A percentile compares a stretch with the other conserved stretches of the same genome.
phyloP scores from a whole-genome alignment of 75 land plant genomes.

The Chamaecyparis obtusa region DNA sequence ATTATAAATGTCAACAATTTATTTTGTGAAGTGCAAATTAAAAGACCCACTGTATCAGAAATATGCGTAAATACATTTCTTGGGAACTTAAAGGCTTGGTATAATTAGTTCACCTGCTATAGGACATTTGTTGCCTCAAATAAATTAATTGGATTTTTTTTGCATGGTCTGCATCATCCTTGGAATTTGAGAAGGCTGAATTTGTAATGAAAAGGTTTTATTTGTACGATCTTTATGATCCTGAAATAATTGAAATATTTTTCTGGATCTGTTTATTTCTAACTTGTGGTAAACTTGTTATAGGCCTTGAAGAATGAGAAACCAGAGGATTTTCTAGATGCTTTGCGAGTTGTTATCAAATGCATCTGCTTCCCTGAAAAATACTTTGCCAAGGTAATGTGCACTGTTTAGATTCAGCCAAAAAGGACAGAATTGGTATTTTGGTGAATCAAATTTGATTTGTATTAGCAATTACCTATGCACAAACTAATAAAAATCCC shows the following conservation, averaged over 20 bases:
- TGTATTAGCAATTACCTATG: background rate
- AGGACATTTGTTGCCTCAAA: background rate
- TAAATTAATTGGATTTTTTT: background rate
- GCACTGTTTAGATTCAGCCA: background rate
- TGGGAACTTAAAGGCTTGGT: background rate
- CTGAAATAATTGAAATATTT: background rate
- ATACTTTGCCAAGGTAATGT: constrained; percentile 51
- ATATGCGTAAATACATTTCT: background rate
- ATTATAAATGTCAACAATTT: background rate
- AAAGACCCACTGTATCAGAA: background rate
- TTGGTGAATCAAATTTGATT: background rate
- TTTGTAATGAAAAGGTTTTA: background rate
- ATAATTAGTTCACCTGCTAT: background rate
- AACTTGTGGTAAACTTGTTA: background rate
- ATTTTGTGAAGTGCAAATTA: background rate
- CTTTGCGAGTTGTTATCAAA: constrained; percentile 45
- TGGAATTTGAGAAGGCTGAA: background rate
- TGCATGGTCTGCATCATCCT: background rate
- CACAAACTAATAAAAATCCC: background rate
- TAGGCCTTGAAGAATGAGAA: constrained; percentile 68
- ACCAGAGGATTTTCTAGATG: constrained; percentile 53
- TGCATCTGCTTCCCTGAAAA: constrained; percentile 55
- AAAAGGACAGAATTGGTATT: background rate
- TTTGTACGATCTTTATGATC: background rate
- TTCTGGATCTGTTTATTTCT: background rate